Percentiles rank a stretch among this genome's conserved stretches.
Evolutionary conservation across 768 basidiomycete species (phyloP).

Genomic region (Jaapia argillacea): DNA sequence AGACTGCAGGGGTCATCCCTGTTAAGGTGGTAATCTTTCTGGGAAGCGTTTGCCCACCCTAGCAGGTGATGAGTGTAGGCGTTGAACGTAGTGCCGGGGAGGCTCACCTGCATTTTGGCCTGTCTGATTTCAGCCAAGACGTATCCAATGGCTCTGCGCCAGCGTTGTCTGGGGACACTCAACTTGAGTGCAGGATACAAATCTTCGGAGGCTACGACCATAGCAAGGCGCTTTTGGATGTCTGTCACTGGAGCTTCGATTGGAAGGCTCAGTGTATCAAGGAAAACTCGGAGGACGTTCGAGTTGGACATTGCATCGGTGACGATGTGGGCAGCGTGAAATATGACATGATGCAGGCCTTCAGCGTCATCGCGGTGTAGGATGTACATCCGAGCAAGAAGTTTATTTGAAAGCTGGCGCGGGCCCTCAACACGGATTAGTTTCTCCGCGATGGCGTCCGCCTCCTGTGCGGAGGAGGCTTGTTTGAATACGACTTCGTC

Average conservation of each 20-base stretch:
- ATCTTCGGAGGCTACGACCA: constrained; percentile 28
- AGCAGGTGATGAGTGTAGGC: constrained; percentile 1
- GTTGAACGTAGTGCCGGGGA: not conserved
- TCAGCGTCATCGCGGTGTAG: constrained; percentile 27
- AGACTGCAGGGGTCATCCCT: constrained; percentile 24
- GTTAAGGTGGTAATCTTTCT: constrained; percentile 27
- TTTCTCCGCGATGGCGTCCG: constrained; percentile 17
- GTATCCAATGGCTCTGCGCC: constrained; percentile 33
- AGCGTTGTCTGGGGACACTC: constrained; percentile 27
- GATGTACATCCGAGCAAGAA: constrained; percentile 32
- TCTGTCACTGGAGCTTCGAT: constrained; percentile 5
- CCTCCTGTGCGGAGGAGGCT: constrained; percentile 26
- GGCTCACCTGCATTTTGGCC: constrained; percentile 24
- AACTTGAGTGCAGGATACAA: constrained; percentile 23
- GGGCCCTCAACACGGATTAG: constrained; percentile 22
- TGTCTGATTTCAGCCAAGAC: constrained; percentile 25
- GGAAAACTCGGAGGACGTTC: constrained; percentile 32
- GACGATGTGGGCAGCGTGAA: constrained; percentile 37
- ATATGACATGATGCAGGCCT: constrained; percentile 29
- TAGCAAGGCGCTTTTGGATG: constrained; percentile 28
- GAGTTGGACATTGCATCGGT: constrained; percentile 37
- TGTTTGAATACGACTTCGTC: constrained; percentile 29
- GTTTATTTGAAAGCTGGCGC: constrained; percentile 29
- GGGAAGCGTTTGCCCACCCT: constrained; percentile 54
- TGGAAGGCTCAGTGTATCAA: constrained; percentile 26